Evolutionary conservation across 2,329 filamentous ascomycete genomes (phyloP).

Genomic region (Aspergillus phoenicis): DNA sequence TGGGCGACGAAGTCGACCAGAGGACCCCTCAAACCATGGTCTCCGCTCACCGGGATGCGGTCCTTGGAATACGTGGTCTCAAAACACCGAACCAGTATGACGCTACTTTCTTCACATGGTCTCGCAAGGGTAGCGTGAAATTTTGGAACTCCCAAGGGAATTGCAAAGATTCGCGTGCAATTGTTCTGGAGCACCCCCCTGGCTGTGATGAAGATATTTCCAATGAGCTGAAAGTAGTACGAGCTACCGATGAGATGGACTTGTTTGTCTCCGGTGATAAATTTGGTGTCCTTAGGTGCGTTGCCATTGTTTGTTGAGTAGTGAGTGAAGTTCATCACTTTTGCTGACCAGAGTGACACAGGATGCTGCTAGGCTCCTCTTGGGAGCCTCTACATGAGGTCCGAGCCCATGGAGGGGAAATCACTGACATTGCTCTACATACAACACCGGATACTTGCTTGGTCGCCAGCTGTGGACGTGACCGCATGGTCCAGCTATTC

Average conservation of each 20-base stretch:
- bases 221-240: conserved; percentile 63
- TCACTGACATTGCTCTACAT: conserved; percentile 76
- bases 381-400: conserved; percentile 67
- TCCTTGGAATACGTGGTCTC: conserved; percentile 72
- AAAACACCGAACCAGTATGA: conserved; percentile 60
- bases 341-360: conserved; percentile 26
- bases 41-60: conserved; percentile 60
- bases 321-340: background rate
- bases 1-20: conserved; percentile 34
- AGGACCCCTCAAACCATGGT: conserved; percentile 42
- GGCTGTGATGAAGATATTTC: conserved; percentile 45
- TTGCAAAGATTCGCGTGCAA: conserved; percentile 63
- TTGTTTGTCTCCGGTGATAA: conserved; percentile 83
- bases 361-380: conserved; percentile 49
- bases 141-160: conserved; percentile 80
- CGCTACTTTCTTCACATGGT: conserved; percentile 87
- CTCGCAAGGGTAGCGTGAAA: conserved; percentile 73
- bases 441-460: conserved; percentile 64
- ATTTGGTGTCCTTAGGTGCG: conserved; percentile 70
- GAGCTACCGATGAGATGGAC: conserved; percentile 62
- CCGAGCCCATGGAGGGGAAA: conserved; percentile 84
- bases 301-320: background rate
- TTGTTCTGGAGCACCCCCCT: conserved; percentile 68
- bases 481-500: conserved; percentile 94
- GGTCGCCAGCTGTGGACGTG: conserved; percentile 80